These are phyloP conservation scores for Paecilomyces variotii DNA, from an alignment of 2,329 filamentous ascomycete genomes.

Conservation along the genomic window DNA sequence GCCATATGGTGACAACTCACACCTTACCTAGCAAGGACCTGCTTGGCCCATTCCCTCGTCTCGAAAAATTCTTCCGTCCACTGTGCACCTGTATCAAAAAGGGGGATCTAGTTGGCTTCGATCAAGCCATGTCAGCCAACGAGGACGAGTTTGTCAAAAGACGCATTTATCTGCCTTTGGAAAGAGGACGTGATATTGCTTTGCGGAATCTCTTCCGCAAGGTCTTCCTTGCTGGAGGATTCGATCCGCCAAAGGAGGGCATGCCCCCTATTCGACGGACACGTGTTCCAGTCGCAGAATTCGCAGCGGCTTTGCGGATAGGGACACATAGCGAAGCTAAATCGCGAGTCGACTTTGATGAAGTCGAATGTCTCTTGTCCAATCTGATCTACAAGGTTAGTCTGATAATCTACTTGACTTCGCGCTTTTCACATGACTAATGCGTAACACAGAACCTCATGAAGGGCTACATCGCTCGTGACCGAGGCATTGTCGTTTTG, in stretches of 20 bases:
- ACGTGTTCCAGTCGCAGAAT: conserved; percentile 73
- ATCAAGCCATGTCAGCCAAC: conserved; percentile 67
- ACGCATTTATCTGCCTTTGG: conserved; percentile 88
- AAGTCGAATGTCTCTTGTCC: conserved; percentile 89
- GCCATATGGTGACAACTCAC: conserved; percentile 80
- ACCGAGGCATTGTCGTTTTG: conserved; percentile 80
- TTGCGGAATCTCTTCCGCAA: conserved; percentile 86
- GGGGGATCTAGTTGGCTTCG: conserved; percentile 77
- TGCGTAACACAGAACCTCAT: conserved; percentile 63
- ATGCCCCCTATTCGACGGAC: conserved; percentile 56
- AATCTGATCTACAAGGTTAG: conserved; percentile 97
- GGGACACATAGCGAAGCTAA: conserved; percentile 46
- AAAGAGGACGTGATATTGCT: conserved; percentile 84
- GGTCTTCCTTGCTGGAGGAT: conserved; percentile 79
- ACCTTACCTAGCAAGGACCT: conserved; percentile 67
- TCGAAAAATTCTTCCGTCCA: conserved; percentile 71
- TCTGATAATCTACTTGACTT: neutral
- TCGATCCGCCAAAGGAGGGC: conserved; percentile 66
- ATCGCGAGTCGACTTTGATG: conserved; percentile 69
- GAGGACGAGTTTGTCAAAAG: conserved; percentile 91
- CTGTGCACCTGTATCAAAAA: conserved; percentile 70
- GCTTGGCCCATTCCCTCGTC: conserved; percentile 64
- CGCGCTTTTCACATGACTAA: conserved; percentile 5
- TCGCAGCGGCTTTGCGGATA: conserved; percentile 73
- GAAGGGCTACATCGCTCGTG: conserved; percentile 96